Evolutionary conservation across 257 asterid species (phyloP), one percentile per base, ranked within the genome.

Genomic region (Gynochthodes officinalis): DNA sequence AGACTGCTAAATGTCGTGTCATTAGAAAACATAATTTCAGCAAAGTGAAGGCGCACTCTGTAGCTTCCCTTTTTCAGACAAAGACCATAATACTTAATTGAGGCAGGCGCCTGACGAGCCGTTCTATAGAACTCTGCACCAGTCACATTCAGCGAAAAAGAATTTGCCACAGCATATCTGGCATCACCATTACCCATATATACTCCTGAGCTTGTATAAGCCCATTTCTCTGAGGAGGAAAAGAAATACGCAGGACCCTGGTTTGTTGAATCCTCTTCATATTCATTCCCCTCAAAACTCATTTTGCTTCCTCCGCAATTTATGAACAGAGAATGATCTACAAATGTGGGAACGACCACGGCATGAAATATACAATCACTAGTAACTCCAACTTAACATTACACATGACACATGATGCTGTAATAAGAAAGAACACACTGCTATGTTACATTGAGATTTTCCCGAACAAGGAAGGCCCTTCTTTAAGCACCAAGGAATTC

Each of bases 21-120:
- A 71, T 89, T 78, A 39, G 87, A 67, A 76, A 1, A 93, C 88
- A 82, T 82, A 70, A 93, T 89, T 78, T 93, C 98, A 40, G 98
- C 96, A 62, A 93, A 93, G 84, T 91, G 90, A 60, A 93, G 96
- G 23, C 91, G 92, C 78, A 91, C 98, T 72, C 23, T 88, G 72
- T 93, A 93, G 88, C 94, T 93, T 48, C 98, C 98, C n/a, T 43
- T 69, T 64, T 71, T 86, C 86, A 93, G 35, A 82, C 97, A 93
- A 75, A 84, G 91, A 60, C 96, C 97, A 64, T 86, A 93, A 76
- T 72, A 91, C 77, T 81, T 89, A 55, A 93, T 87, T 2, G 97
- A 93, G 76, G 83, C 76, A 49, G 98, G 93, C 63, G 97, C 79
- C 37, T 78, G 80, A n/a, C 97, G 94, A 58, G 98, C 96, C 0